phyloP scores from a whole-genome alignment of 2,329 filamentous ascomycete species.

The Pseudogymnoascus sp. region DNA sequence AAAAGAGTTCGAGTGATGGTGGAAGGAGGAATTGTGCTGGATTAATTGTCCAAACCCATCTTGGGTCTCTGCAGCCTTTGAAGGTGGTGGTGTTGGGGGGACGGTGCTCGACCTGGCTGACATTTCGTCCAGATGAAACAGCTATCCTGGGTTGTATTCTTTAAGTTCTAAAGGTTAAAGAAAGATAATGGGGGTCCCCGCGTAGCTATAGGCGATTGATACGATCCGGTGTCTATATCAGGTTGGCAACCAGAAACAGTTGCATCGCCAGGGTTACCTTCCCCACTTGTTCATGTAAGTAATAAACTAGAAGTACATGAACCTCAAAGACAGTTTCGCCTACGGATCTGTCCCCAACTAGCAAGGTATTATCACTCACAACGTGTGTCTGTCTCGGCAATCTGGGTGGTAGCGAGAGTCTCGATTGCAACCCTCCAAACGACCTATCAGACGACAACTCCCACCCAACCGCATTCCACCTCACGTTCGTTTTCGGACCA shows the following conservation, averaged over 20 bases:
- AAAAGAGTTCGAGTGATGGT: not conserved
- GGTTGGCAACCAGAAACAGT: not conserved
- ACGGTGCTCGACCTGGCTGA: not conserved
- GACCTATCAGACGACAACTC: constrained; percentile 3
- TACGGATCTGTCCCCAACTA: not conserved
- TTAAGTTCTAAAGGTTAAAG: not conserved
- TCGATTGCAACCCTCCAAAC: constrained; percentile 2
- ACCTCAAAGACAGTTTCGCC: constrained; percentile 5
- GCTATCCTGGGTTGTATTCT: not conserved
- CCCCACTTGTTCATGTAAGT: constrained; percentile 6
- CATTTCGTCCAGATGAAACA: not conserved
- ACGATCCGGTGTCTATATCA: not conserved
- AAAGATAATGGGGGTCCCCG: constrained; percentile 2
- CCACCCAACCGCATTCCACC: not conserved
- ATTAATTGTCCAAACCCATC: not conserved
- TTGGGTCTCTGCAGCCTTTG: not conserved
- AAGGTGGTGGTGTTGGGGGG: not conserved
- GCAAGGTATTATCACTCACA: constrained; percentile 1
- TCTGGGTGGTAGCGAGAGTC: constrained; percentile 1
- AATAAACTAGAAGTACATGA: constrained; percentile 4
- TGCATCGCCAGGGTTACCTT: not conserved
- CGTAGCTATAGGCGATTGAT: not conserved
- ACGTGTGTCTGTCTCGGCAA: constrained; percentile 3
- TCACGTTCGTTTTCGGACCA: constrained; percentile 1
- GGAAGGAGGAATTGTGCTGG: not conserved